phyloP scores from a whole-genome alignment of 805 yeast species.

The Lipomyces chichibuensis region DNA sequence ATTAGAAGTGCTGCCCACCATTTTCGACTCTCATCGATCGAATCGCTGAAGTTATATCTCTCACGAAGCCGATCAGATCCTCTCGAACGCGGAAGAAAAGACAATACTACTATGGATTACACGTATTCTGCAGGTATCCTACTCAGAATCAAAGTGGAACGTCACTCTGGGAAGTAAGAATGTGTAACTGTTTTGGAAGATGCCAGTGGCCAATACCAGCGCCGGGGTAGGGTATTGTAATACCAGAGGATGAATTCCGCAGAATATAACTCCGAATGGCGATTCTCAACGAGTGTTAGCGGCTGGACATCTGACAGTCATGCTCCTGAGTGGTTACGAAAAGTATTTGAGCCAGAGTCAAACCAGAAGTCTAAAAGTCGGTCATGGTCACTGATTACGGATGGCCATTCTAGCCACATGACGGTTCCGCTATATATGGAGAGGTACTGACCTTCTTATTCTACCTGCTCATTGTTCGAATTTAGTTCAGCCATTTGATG shows the following conservation, averaged over 20 bases:
- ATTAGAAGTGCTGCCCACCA: constrained; percentile 2
- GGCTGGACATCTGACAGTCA: constrained; percentile 3
- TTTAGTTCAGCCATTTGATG: constrained; percentile 1
- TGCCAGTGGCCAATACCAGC: too few relatives aligned
- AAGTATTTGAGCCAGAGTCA: constrained; percentile 3
- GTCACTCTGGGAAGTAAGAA: too few relatives aligned
- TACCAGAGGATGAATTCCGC: background rate
- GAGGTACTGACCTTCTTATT: background rate
- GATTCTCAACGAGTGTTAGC: constrained; percentile 1
- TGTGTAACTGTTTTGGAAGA: too few relatives aligned
- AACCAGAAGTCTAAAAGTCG: background rate
- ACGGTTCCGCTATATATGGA: background rate
- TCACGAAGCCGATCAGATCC: too few relatives aligned
- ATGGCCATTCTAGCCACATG: constrained; percentile 4
- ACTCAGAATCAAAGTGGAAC: too few relatives aligned
- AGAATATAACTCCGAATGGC: background rate
- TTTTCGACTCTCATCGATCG: background rate
- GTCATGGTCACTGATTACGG: background rate
- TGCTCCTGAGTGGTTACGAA: constrained; percentile 1
- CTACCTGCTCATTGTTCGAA: background rate
- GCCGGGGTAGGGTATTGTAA: too few relatives aligned
- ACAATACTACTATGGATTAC: too few relatives aligned
- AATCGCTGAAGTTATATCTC: background rate
- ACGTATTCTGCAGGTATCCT: too few relatives aligned
- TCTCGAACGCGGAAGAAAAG: too few relatives aligned